These are phyloP conservation scores for Hysterangium stoloniferum DNA, from an alignment of 768 basidiomycete species.

Conservation along the genomic window DNA sequence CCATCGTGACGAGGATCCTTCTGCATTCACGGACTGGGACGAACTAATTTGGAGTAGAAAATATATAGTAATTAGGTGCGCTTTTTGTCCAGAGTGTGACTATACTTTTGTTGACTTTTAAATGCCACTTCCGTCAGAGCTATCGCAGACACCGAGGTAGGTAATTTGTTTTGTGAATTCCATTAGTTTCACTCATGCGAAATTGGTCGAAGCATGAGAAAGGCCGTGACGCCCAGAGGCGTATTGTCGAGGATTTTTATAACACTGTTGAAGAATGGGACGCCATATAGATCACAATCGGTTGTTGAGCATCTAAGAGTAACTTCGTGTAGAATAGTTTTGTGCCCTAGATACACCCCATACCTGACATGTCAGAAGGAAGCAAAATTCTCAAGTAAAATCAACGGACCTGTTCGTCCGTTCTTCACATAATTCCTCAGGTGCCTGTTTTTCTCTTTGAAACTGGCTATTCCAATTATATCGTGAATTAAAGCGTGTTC, in stretches of 20 bases:
- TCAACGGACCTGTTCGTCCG: too few relatives aligned
- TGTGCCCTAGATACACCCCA: too few relatives aligned
- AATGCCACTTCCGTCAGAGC: constrained; percentile 29
- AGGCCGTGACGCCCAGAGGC: constrained; percentile 61
- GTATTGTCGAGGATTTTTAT: constrained; percentile 82
- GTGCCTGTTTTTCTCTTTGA: too few relatives aligned
- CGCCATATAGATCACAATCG: constrained; percentile 6
- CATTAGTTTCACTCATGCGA: neutral
- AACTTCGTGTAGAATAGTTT: too few relatives aligned
- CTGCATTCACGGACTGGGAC: constrained; percentile 44
- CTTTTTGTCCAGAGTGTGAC: too few relatives aligned
- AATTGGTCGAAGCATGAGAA: constrained; percentile 42
- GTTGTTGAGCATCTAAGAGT: too few relatives aligned
- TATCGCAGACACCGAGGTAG: constrained; percentile 50
- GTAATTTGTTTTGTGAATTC: constrained; percentile 15
- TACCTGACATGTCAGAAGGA: too few relatives aligned
- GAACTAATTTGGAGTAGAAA: constrained; percentile 62
- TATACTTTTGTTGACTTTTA: neutral
- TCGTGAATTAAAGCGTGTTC: too few relatives aligned
- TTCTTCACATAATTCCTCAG: too few relatives aligned
- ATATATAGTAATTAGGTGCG: constrained; percentile 53
- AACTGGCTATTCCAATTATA: too few relatives aligned
- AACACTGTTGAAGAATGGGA: constrained; percentile 58
- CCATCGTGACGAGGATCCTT: constrained; percentile 30
- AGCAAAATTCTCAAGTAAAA: too few relatives aligned